A percentile compares a stretch with the other conserved stretches of the same genome.
Evolutionary conservation across 2,329 filamentous ascomycete species (phyloP).

Genomic region (Diaporthe vexans): DNA sequence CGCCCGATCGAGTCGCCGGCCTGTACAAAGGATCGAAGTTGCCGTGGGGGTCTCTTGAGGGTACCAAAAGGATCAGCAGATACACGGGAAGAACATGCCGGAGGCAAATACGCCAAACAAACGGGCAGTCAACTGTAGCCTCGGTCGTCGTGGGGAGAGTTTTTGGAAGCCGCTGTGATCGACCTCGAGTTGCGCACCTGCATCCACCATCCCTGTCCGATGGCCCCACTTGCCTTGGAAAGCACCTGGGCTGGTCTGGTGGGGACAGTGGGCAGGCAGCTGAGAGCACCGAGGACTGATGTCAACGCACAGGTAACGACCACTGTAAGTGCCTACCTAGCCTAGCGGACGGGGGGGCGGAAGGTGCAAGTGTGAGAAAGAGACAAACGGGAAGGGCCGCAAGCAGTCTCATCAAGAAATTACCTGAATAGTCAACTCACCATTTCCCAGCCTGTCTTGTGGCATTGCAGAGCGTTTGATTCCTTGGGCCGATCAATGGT

Average conservation of each 20-base stretch:
- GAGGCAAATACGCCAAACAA: constrained; percentile 2
- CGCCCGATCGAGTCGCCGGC: constrained; percentile 11
- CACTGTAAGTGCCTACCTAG: not conserved
- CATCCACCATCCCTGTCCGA: constrained; percentile 22
- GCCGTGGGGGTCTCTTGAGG: constrained; percentile 18
- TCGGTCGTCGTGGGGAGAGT: not conserved
- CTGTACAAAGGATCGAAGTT: not conserved
- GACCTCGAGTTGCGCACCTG: constrained; percentile 28
- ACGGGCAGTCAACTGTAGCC: not conserved
- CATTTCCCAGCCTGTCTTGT: constrained; percentile 7
- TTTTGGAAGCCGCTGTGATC: constrained; percentile 17
- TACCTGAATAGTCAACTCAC: constrained; percentile 20
- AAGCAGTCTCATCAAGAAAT: not conserved
- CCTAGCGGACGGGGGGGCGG: not conserved
- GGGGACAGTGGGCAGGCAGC: constrained; percentile 4
- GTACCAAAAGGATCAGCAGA: not conserved
- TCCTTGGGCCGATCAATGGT: not conserved
- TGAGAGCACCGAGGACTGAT: not conserved
- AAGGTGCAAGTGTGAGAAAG: not conserved
- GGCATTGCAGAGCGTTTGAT: not conserved
- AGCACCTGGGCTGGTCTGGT: not conserved
- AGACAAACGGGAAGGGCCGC: not conserved
- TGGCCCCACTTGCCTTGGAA: constrained; percentile 22
- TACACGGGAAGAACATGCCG: not conserved
- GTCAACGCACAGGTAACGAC: constrained; percentile 1